Evolutionary conservation across 164 flowering plant genomes (phyloP), one percentile per base, ranked within the genome.

Genomic region (Magnolia officinalis): DNA sequence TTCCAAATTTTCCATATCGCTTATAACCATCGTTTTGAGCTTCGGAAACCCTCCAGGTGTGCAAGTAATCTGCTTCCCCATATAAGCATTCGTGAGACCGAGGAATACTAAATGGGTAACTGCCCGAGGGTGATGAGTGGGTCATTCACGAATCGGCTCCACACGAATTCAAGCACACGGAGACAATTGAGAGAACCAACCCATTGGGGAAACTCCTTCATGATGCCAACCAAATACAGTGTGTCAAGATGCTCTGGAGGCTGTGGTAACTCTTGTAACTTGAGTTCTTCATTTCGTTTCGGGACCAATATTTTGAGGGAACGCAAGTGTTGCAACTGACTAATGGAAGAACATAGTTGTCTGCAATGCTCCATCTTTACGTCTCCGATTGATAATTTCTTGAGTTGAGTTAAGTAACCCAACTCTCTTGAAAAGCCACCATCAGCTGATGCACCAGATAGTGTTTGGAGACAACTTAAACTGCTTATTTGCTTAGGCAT

Each of bases 381-480:
- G 31, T 83, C 72, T 5, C 23, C 65, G 19, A 87, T 18, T 26
- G 80, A 67, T 63, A 85, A 73, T 26, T 67, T 59, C 64, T 68
- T 63, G 4, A 87, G 88, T 26, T n/a, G 45, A 8, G 24, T 23
- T 1, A 24, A 24, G 26, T 68, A 2, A 65, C 72, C 76, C 37
- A 74, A 45, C 84, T 49, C 13, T 78, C 73, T 55, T 0, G 21
- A 79, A 72, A 1, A 86, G 75, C 24, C 74, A 85, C 63, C 84
- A 67, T 66, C 82, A 9, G 5, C 50, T 31, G 16, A 24, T 13
- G 31, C 71, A 29, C 71, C 50, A 14, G 49, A 13, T 5, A 68
- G 18, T 68, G 50, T 81, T 61, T 71, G 74, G 9, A 88, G 86
- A 21, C 81, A 73, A 8, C 61, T 78, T 75, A 88, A 63, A 19